Base-by-base conservation (phyloP, 805 yeast species). In the Maudiozyma barnettii region DNA sequence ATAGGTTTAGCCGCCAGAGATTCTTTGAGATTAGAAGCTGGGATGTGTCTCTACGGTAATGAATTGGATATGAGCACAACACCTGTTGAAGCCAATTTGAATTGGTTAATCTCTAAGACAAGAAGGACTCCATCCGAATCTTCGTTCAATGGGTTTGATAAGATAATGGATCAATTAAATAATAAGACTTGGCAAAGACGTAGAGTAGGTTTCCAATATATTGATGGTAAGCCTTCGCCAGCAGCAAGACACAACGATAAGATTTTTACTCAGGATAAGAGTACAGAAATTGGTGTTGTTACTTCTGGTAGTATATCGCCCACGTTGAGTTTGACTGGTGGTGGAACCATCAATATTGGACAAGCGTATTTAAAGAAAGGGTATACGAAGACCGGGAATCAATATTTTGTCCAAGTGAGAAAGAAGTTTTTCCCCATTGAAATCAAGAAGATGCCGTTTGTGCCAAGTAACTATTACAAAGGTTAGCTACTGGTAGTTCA, bases 1-100 rank as follows among this genome's bases (percentile, higher is more conserved):
- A 86, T 89, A 56, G 99, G 99, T 4, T 77, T 93, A 45, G 99
- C 98, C n/a, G 98, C 99, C 2, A 81, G 99, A 66, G 99, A 93
- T 65, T 86, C 97, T 10, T 73, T 93, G 54, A 79, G 99, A 60
- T 71, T 93, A 45, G 99, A 93, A 70, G 99, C 99, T 4, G 99
- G 99, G 30, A 86, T 93, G 96, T 93, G 99, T 67, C 74, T 93
- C 47, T 93, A 93, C 59, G 99, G 99, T 2, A 84, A 89, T 63
- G 99, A 93, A 66, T 74, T 93, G 58, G 77, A 76, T 51, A 95
- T 88, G 56, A 65, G 69, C 12, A 79, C 77, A 29, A 83, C 96
- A 2, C 99, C 99, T 10, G 79, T 91, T 4, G 95, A 89, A 56
- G 95, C 93, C 0, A 79, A 93, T 0, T 75, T 93, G 54, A 75